These are phyloP conservation scores for Hsuehochloa calcarea DNA, from an alignment of 176 grass and related monocot genomes.

Conservation along the genomic window DNA sequence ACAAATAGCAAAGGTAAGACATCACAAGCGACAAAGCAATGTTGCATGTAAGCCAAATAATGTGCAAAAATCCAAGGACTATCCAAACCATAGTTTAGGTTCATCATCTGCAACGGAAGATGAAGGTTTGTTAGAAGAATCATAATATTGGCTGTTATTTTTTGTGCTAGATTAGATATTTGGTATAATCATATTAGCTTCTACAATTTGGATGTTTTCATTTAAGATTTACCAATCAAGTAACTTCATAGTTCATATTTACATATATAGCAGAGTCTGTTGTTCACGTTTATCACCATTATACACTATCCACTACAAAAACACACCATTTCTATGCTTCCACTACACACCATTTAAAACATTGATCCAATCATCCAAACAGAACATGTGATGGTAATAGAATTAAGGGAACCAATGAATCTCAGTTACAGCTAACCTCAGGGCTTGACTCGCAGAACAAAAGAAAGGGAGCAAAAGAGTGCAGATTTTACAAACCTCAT, in stretches of 20 bases:
- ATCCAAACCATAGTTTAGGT: not conserved
- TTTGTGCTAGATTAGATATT: not conserved
- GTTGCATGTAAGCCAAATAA: not conserved
- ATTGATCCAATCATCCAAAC: not conserved
- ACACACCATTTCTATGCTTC: not conserved
- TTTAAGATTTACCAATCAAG: not conserved
- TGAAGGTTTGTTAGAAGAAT: too few relatives aligned
- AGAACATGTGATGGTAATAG: conserved; percentile 1
- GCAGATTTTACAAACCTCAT: conserved; percentile 66
- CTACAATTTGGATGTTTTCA: not conserved
- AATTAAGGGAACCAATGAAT: not conserved
- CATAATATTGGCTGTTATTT: too few relatives aligned
- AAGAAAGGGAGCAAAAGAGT: conserved; percentile 8
- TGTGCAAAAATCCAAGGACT: conserved; percentile 3
- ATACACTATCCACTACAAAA: not conserved
- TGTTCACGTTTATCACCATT: conserved; percentile 12
- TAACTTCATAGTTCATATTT: not conserved
- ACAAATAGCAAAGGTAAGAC: conserved; percentile 13
- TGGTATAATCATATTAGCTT: not conserved
- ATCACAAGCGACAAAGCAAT: conserved; percentile 11
- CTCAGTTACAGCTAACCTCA: conserved; percentile 1
- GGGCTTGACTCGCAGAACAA: not conserved
- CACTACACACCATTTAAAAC: not conserved
- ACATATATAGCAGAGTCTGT: not conserved
- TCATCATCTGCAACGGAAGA: too few relatives aligned